phyloP scores from a whole-genome alignment of 371 early-diverging fungal genomes.

The Mucor ambiguus region DNA sequence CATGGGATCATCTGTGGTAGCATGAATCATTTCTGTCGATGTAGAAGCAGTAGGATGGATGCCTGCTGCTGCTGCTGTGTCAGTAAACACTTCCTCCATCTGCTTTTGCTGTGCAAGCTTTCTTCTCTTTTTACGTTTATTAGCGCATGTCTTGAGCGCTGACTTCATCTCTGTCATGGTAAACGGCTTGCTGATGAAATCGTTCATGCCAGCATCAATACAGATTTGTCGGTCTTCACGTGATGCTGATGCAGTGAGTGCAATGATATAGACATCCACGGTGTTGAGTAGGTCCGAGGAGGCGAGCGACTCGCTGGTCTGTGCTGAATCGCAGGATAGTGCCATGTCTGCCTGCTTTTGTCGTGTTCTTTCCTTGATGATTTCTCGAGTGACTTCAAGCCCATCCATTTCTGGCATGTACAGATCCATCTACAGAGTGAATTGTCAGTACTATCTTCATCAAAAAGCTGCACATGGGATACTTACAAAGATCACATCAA shows the following conservation, averaged over 20 bases:
- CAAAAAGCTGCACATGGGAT: background rate
- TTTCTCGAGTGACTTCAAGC: slow-evolving; percentile 47
- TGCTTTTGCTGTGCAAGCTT: slow-evolving; percentile 29
- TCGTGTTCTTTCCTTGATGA: slow-evolving; percentile 33
- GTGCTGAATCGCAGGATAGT: background rate
- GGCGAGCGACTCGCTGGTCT: background rate
- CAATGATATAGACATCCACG: slow-evolving; percentile 60
- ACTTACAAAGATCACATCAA: slow-evolving; percentile 55
- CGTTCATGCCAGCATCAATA: slow-evolving; percentile 67
- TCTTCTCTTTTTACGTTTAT: slow-evolving; percentile 28
- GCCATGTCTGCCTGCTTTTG: slow-evolving; percentile 4
- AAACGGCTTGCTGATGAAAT: slow-evolving; percentile 64
- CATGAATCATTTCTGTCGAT: background rate
- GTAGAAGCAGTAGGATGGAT: background rate
- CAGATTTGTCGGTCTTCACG: slow-evolving; percentile 62
- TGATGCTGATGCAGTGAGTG: slow-evolving; percentile 62
- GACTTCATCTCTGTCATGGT: slow-evolving; percentile 59
- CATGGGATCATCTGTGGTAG: slow-evolving; percentile 24
- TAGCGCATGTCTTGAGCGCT: slow-evolving; percentile 37
- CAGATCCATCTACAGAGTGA: slow-evolving; percentile 42
- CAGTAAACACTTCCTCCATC: slow-evolving; percentile 27
- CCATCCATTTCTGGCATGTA: slow-evolving; percentile 61
- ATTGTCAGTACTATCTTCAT: no score
- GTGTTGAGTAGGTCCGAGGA: slow-evolving; percentile 30
- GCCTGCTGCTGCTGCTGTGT: background rate